Evolutionary conservation across 208 protist genomes (phyloP).

Genomic region (Acanthamoeba triangularis): DNA sequence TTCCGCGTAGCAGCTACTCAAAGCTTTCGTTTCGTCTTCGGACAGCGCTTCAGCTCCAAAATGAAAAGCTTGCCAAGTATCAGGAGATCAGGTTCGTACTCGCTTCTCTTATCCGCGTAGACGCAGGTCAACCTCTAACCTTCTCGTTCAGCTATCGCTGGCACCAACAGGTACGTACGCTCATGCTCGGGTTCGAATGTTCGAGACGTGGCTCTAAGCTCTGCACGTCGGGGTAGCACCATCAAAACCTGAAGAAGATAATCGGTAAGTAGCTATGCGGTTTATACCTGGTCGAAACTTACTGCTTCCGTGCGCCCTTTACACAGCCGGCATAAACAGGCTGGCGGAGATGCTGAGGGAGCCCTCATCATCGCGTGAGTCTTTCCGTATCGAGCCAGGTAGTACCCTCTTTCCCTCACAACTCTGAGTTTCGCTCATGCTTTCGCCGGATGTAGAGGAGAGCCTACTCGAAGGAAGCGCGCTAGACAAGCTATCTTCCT

Average conservation of each 20-base stretch:
- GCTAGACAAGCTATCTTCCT: too few species aligned
- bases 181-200: too few species aligned
- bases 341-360: constrained; percentile 13
- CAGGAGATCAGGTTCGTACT: background rate
- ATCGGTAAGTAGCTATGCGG: constrained; percentile 1
- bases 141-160: background rate
- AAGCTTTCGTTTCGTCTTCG: too few species aligned
- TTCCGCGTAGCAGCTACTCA: too few species aligned
- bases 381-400: background rate
- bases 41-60: background rate
- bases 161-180: background rate
- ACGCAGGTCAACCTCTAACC: background rate
- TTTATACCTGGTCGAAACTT: background rate
- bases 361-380: background rate
- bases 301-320: background rate
- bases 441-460: background rate
- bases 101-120: too few species aligned
- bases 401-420: background rate
- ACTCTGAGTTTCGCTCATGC: background rate
- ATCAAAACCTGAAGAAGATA: constrained; percentile 67
- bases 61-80: constrained; percentile 51
- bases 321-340: constrained; percentile 17
- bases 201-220: too few species aligned
- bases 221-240: background rate
- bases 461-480: background rate